Evolutionary conservation across 75 land plant genomes (phyloP).

Genomic region (Selaginella moellendorffii): DNA sequence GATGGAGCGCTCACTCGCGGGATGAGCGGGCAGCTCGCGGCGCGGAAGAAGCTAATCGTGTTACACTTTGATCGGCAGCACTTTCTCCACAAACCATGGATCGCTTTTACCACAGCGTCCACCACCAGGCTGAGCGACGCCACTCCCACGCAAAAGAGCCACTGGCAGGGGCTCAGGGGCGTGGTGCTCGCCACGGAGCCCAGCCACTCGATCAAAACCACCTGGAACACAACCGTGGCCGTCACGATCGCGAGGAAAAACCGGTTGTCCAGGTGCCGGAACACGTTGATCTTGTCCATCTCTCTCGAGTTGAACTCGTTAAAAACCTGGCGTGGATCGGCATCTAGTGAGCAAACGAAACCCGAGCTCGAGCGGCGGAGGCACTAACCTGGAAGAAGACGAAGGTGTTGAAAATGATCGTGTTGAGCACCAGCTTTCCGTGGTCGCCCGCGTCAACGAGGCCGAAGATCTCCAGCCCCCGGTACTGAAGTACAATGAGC

Average conservation of each 20-base stretch:
- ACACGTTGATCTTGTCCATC: not conserved
- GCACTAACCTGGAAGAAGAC: slow-evolving; percentile 1
- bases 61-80: not conserved
- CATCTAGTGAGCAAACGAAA: not conserved
- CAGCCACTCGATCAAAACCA: not conserved
- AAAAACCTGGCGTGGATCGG: not conserved
- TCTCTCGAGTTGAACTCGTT: not conserved
- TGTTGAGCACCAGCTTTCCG: not conserved
- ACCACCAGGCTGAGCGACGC: not conserved
- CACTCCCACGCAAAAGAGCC: not conserved
- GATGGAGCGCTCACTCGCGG: no score
- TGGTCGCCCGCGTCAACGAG: not conserved
- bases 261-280: not conserved
- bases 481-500: not conserved
- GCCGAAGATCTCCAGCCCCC: not conserved
- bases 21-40: no score
- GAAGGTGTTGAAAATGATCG: not conserved
- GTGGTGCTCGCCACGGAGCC: not conserved
- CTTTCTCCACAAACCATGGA: not conserved
- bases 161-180: not conserved
- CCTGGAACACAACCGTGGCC: not conserved
- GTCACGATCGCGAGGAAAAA: not conserved
- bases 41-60: not conserved
- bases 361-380: no score
- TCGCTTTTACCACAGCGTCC: not conserved